Conservation (phyloP, 495 filamentous ascomycete genomes). For the Entonaema liquescens region DNA sequence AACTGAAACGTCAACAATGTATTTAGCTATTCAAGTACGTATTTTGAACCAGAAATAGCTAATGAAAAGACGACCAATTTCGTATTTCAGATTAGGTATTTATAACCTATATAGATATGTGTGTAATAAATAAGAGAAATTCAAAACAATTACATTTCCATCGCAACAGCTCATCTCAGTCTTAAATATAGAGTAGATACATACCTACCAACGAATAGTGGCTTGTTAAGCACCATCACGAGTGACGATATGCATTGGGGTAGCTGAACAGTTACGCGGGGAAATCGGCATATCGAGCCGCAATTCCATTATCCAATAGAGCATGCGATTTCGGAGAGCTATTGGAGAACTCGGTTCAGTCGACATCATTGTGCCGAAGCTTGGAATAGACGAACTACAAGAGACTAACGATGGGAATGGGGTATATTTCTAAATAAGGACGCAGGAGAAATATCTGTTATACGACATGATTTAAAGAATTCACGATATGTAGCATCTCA, state of each 20-base stretch:
- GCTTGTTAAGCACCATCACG: conserved; percentile 2
- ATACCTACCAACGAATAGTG: conserved; percentile 1
- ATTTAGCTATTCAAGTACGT: background rate
- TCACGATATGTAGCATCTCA: background rate
- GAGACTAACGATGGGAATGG: background rate
- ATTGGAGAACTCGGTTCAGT: conserved; percentile 20
- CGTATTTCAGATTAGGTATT: background rate
- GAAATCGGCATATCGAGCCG: conserved; percentile 32
- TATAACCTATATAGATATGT: background rate
- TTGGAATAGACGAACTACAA: conserved; percentile 5
- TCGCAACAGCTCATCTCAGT: background rate
- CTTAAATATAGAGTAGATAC: conserved; percentile 17
- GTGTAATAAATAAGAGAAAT: background rate
- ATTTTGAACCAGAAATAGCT: background rate
- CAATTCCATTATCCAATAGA: conserved; percentile 17
- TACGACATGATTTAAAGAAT: background rate
- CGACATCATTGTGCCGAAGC: conserved; percentile 13
- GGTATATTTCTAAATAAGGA: background rate
- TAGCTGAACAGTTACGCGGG: conserved; percentile 28
- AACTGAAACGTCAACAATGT: background rate
- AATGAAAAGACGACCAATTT: background rate
- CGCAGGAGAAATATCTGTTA: background rate
- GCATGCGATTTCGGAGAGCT: conserved; percentile 32
- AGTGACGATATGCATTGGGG: conserved; percentile 20
- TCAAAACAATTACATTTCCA: background rate